Base-by-base conservation (phyloP, 106 monocot species). In the Acanthochlamys bracteata region DNA sequence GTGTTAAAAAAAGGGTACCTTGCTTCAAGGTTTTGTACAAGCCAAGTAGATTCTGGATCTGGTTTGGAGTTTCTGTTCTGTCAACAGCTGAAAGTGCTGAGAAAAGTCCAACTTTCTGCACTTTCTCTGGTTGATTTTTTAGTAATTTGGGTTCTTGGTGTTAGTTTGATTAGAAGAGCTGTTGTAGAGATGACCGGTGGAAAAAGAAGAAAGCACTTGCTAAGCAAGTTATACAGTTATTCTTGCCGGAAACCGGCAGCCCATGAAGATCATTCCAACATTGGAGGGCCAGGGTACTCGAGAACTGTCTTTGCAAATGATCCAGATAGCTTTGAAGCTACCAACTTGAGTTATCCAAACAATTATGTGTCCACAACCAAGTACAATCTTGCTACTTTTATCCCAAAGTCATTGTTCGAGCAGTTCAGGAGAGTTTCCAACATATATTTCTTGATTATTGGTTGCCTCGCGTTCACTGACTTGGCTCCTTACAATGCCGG, bases 401-500 rank as follows among this genome's bases (percentile, higher is more conserved):
- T 94, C 2, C 94, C 94, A 23, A 94, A 94, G 53, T 86, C 90
- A 11, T 53, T 94, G 62, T 94, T 90, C 42, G 94, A 94, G 78
- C 94, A 94, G 65, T 94, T 94, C 66, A 81, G 94, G 65, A 83
- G 94, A 68, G 94, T 86, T 22, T 89, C 94, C 22, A 94, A 94
- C 68, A 71, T 94, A 19, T 94, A 94, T 60, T 94, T 94, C 66
- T 71, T 94, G 15, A 26, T 86, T 11, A 61, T 76, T 6, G 90
- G 79, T 13, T 78, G 76, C 63, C 82, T 94, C 3, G 69, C 90
- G 16, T 86, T 94, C 52, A 86, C 89, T 7, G 64, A 79, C 0
- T 60, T 94, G 57, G 89, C 86, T 10, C 94, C 94, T n/a, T 94
- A 75, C 59, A 54, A 58, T 11, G 77, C 79, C 16, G 79, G 59